Evolutionary conservation across 2,329 filamentous ascomycete species (phyloP), one percentile per base, ranked within the genome.

Genomic region (Zasmidium cellare): DNA sequence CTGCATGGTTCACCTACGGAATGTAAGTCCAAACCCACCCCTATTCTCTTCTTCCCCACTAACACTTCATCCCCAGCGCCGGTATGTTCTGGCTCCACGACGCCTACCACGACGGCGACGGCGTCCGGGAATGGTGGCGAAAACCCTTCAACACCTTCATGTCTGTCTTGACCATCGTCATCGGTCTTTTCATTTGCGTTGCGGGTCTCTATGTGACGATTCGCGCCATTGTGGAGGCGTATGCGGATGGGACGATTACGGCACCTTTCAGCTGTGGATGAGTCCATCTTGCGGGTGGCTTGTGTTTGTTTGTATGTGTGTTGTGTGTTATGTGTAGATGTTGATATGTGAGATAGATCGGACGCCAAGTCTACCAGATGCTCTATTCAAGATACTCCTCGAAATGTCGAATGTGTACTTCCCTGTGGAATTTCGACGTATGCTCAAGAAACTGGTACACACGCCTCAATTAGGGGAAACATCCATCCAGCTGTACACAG

Each of bases 1-100:
- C 81, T 1, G 75, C 77, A 1, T 84, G 81, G 81, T 83, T 80
- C 58, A 82, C 79, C 2, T 83, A 81, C 60, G 80, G 81, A 1
- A 67, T 70, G 56, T 53, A 31, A 53, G 51, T 46, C 9, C 35
- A 18, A 11, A 3, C 7, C 28, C 18, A 7, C 19, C 5, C 28
- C 3, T 38, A 14, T 19, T 3, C 49, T n/a, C 25, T 9, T 3
- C 14, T n/a, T 3, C 19, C 9, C 23, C 23, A 19, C 51, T 46
- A 23, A 53, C 38, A 18, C 7, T 9, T 9, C 18, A 11, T 46
- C 22, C 23, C n/a, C 41, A 74, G 82, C 45, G 79, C 79, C 1
- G 80, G 80, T 3, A 77, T 76, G 9, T 82, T 83, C 60, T 83
- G 80, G 80, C 69, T 82, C 14, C 76, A 82, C 63, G 79, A 82